Percentiles rank a stretch among this genome's conserved stretches.
These are phyloP conservation scores for Pisolithus tinctorius DNA, from an alignment of 768 basidiomycete genomes.

Conservation along the genomic window DNA sequence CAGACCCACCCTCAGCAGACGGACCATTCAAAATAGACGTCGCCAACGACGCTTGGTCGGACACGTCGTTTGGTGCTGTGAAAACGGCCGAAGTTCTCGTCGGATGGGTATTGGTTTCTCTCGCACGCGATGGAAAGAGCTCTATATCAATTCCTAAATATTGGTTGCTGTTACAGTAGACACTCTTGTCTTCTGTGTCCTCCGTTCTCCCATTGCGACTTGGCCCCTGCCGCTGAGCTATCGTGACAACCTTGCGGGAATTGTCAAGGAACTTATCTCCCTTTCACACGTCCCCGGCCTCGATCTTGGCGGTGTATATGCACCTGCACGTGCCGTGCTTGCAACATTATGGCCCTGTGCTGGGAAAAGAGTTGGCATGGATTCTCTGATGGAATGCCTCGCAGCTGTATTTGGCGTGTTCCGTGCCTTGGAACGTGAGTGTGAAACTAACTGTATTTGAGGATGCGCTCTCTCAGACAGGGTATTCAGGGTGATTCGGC, in stretches of 20 bases:
- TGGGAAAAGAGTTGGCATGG: conserved; percentile 48
- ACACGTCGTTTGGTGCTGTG: no score
- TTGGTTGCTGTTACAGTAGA: conserved; percentile 55
- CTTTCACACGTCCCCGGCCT: conserved; percentile 13
- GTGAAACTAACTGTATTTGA: neutral
- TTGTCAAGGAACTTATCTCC: conserved; percentile 41
- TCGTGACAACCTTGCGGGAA: conserved; percentile 52
- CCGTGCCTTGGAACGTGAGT: no score
- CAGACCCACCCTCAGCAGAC: no score
- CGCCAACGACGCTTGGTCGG: no score
- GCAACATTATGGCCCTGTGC: conserved; percentile 53
- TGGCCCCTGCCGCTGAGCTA: conserved; percentile 59
- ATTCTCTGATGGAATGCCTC: conserved; percentile 34
- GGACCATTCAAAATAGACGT: no score
- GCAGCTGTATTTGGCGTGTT: no score
- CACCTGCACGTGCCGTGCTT: conserved; percentile 28
- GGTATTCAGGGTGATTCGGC: conserved; percentile 24
- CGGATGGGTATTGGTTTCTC: conserved; percentile 55
- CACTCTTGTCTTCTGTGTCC: conserved; percentile 23
- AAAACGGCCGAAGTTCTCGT: no score
- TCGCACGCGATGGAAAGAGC: conserved; percentile 27
- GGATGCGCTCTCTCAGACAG: neutral
- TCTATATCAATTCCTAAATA: conserved; percentile 46
- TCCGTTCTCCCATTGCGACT: conserved; percentile 29
- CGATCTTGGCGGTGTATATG: neutral